These are phyloP conservation scores for Sesbania bispinosa DNA, from an alignment of 306 rosid genomes.

Conservation along the genomic window DNA sequence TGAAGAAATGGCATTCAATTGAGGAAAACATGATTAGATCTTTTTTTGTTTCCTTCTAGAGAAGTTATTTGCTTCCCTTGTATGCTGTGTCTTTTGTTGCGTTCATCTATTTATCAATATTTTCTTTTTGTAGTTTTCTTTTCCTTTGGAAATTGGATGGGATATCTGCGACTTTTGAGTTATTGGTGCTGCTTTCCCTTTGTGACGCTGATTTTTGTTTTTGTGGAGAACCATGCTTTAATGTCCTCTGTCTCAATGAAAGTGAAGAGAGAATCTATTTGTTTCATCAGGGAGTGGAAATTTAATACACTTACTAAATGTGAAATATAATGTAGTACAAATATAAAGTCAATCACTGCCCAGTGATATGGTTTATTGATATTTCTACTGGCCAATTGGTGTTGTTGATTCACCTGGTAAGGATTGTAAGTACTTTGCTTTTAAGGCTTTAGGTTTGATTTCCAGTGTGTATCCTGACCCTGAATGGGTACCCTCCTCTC, in stretches of 20 bases:
- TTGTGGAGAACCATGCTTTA: not conserved
- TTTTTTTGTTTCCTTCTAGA: not conserved
- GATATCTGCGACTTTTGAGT: not conserved
- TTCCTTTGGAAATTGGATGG: not conserved
- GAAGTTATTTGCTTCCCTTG: not conserved
- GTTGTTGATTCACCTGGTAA: not conserved
- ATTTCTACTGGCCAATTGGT: not conserved
- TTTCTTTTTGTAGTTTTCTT: not conserved
- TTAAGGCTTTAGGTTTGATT: not conserved
- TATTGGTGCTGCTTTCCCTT: not conserved
- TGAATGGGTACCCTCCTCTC: not conserved
- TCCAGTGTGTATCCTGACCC: too few relatives aligned
- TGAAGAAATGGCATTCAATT: constrained; percentile 1
- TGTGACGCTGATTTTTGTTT: not conserved
- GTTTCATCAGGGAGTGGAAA: not conserved
- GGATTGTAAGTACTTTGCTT: not conserved
- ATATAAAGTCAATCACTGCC: not conserved
- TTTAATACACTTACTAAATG: not conserved
- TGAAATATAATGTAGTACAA: not conserved
- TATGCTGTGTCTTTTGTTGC: constrained; percentile 2
- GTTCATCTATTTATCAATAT: not conserved
- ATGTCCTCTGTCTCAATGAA: not conserved
- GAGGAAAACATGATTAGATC: not conserved
- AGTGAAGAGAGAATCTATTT: not conserved
- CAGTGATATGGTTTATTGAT: not conserved